Evolutionary conservation across 306 rosid genomes (phyloP).

Genomic region (Trichosanthes truncata): DNA sequence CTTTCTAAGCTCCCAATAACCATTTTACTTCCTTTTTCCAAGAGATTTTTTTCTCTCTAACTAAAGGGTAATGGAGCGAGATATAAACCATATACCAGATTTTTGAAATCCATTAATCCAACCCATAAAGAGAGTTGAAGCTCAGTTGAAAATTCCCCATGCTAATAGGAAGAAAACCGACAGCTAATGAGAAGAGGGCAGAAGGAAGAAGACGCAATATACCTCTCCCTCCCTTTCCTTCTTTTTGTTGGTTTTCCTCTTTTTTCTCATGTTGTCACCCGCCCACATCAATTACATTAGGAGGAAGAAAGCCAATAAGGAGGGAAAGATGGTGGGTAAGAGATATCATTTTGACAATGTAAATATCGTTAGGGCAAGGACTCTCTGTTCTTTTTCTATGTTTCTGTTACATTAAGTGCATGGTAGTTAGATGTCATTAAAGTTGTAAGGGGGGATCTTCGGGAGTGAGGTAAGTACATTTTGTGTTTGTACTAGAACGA

Average conservation of each 20-base stretch:
- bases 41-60: not conserved
- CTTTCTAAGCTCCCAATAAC: not conserved
- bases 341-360: not conserved
- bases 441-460: not conserved
- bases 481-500: not conserved
- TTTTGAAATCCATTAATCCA: not conserved
- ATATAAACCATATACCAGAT: not conserved
- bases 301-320: not conserved
- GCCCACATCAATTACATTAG: not conserved
- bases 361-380: not conserved
- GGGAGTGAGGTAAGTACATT: not conserved
- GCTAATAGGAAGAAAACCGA: not conserved
- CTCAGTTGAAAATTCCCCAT: not conserved
- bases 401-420: not conserved
- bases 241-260: not conserved
- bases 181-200: not conserved
- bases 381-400: not conserved
- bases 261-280: not conserved
- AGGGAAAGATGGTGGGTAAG: not conserved
- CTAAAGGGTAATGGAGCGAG: not conserved
- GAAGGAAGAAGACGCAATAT: not conserved
- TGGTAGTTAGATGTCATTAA: not conserved
- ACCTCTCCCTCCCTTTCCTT: not conserved
- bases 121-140: not conserved
- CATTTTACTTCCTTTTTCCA: not conserved